phyloP scores from a whole-genome alignment of 2,329 filamentous ascomycete species.

The Neopestalotiopsis sp. region DNA sequence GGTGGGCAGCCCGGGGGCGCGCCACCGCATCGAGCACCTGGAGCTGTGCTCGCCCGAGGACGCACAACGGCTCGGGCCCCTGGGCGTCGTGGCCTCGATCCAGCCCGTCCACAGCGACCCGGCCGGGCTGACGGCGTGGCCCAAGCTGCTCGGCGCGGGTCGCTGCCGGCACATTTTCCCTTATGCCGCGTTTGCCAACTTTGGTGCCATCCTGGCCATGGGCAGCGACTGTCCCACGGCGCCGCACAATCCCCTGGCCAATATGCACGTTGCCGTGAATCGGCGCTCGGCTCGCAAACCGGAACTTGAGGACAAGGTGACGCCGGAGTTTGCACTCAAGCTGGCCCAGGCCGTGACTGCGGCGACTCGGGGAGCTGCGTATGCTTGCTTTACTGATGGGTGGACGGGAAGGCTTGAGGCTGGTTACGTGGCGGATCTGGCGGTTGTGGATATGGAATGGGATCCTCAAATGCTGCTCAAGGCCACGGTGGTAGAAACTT shows the following conservation, averaged over 20 bases:
- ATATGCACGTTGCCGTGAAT: slow-evolving; percentile 65
- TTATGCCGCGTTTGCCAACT: slow-evolving; percentile 62
- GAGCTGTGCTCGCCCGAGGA: slow-evolving; percentile 60
- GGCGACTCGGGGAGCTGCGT: slow-evolving; percentile 61
- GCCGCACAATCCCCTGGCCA: slow-evolving; percentile 57
- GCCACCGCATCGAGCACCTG: slow-evolving; percentile 68
- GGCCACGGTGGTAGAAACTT: slow-evolving; percentile 56
- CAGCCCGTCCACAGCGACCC: slow-evolving; percentile 63
- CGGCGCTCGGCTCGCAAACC: slow-evolving; percentile 45
- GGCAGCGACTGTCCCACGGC: slow-evolving; percentile 67
- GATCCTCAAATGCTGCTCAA: slow-evolving; percentile 50
- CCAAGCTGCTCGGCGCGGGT: slow-evolving; percentile 56
- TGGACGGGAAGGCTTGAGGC: slow-evolving; percentile 57
- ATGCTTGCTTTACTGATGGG: slow-evolving; percentile 62
- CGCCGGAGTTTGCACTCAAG: slow-evolving; percentile 58
- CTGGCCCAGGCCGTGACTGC: slow-evolving; percentile 59
- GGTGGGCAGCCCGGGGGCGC: slow-evolving; percentile 45
- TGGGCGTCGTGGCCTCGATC: slow-evolving; percentile 63
- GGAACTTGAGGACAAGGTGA: slow-evolving; percentile 45
- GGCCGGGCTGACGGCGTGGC: slow-evolving; percentile 64
- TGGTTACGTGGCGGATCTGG: slow-evolving; percentile 64
- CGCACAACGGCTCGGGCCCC: slow-evolving; percentile 55
- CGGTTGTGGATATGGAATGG: slow-evolving; percentile 58
- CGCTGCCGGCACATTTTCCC: slow-evolving; percentile 63
- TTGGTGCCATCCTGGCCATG: slow-evolving; percentile 60